Conservation (phyloP, 2,329 filamentous ascomycete species). For the Pseudocercospora ulei region DNA sequence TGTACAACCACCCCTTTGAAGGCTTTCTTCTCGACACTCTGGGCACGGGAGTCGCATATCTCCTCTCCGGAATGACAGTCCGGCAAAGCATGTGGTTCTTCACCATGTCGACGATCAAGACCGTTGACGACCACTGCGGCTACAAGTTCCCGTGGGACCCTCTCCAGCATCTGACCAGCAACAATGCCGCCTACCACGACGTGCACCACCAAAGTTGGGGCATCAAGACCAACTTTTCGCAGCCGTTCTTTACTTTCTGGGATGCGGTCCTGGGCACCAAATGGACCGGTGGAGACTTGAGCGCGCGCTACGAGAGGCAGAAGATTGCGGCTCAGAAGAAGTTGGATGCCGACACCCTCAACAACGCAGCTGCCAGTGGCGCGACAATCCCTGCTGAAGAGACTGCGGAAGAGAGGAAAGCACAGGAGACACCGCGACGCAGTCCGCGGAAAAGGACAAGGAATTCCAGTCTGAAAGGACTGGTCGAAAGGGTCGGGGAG, state of each 20-base stretch:
- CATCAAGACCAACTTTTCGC: conserved; percentile 78
- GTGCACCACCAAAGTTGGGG: conserved; percentile 99
- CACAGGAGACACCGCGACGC: conserved; percentile 31
- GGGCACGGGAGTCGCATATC: conserved; percentile 74
- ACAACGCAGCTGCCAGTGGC: conserved; percentile 16
- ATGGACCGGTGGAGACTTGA: conserved; percentile 62
- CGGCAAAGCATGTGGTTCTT: conserved; percentile 87
- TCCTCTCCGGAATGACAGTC: conserved; percentile 69
- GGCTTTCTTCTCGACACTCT: conserved; percentile 88
- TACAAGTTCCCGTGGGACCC: conserved; percentile 95
- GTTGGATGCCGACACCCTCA: conserved; percentile 42
- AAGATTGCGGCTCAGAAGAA: conserved; percentile 49
- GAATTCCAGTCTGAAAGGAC: conserved; percentile 38
- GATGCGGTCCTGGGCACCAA: conserved; percentile 71
- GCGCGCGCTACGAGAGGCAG: conserved; percentile 50
- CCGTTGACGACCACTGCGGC: conserved; percentile 93
- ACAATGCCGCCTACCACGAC: conserved; percentile 94
- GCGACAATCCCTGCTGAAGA: conserved; percentile 34
- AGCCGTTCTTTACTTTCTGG: conserved; percentile 95
- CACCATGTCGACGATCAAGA: conserved; percentile 81
- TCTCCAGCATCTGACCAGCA: conserved; percentile 79
- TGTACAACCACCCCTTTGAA: conserved; percentile 94
- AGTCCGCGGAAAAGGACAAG: conserved; percentile 38
- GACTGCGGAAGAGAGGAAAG: conserved; percentile 35
- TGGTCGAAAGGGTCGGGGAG: conserved; percentile 41